phyloP scores from a whole-genome alignment of 169 alveolate species.

The Cryptosporidium sp. region DNA sequence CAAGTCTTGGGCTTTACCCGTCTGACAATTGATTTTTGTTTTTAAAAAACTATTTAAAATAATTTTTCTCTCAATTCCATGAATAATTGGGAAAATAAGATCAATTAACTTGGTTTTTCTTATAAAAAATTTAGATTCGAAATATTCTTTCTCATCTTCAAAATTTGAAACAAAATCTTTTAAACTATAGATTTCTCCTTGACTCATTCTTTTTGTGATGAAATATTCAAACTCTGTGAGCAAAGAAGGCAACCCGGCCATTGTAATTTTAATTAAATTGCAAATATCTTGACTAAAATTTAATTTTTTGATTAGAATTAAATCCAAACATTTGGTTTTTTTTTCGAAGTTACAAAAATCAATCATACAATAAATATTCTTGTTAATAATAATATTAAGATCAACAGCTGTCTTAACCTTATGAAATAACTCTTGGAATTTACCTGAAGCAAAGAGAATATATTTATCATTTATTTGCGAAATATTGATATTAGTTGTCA shows the following conservation, averaged over 20 bases:
- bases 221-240: slow-evolving; percentile 10
- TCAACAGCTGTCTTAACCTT: neutral
- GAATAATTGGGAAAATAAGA: slow-evolving; percentile 3
- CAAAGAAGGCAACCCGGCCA: slow-evolving; percentile 17
- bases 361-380: neutral
- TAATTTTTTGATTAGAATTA: neutral
- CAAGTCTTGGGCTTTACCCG: neutral
- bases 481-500: neutral
- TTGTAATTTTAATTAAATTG: neutral
- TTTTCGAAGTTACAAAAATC: neutral
- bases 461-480: neutral
- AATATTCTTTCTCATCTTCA: slow-evolving; percentile 14
- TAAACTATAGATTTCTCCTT: neutral
- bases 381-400: neutral
- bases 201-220: neutral
- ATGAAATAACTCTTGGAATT: slow-evolving; percentile 3
- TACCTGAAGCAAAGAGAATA: neutral
- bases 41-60: neutral
- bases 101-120: slow-evolving; percentile 7
- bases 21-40: neutral
- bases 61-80: slow-evolving; percentile 16
- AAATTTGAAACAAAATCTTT: slow-evolving; percentile 10
- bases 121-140: slow-evolving; percentile 5
- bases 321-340: slow-evolving; percentile 3
- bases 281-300: neutral